phyloP scores from a whole-genome alignment of 2,329 filamentous ascomycete species.

The Penicillium sp. region DNA sequence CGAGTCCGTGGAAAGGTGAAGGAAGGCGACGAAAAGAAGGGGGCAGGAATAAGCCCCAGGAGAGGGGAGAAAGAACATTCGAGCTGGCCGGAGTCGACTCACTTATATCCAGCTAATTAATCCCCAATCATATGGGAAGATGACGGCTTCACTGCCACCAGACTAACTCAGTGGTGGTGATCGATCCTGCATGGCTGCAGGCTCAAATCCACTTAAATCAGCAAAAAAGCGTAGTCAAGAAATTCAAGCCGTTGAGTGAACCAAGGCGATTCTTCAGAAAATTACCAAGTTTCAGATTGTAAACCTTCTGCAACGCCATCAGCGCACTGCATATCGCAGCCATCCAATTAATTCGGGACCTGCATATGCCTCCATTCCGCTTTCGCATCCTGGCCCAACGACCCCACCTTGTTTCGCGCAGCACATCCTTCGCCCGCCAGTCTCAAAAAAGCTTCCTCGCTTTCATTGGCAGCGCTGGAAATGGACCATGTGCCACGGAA shows the following conservation, averaged over 20 bases:
- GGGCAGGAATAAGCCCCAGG: constrained; percentile 6
- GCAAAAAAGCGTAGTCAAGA: background rate
- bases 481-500: constrained; percentile 24
- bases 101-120: constrained; percentile 3
- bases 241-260: background rate
- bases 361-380: constrained; percentile 2
- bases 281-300: background rate
- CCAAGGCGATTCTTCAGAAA: background rate
- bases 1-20: background rate
- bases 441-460: background rate
- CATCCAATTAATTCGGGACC: constrained; percentile 14
- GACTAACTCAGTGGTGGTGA: constrained; percentile 5
- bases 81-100: background rate
- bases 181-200: constrained; percentile 10
- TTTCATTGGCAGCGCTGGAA: constrained; percentile 22
- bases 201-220: background rate
- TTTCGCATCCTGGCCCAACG: constrained; percentile 5
- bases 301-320: background rate
- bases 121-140: constrained; percentile 10
- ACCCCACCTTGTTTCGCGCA: constrained; percentile 16
- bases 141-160: constrained; percentile 11
- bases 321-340: background rate
- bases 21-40: constrained; percentile 8
- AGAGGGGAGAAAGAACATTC: background rate
- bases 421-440: constrained; percentile 11